A percentile compares a stretch with the other conserved stretches of the same genome.
Evolutionary conservation across 768 basidiomycete genomes (phyloP).

Genomic region (Tephrocybe sp.): DNA sequence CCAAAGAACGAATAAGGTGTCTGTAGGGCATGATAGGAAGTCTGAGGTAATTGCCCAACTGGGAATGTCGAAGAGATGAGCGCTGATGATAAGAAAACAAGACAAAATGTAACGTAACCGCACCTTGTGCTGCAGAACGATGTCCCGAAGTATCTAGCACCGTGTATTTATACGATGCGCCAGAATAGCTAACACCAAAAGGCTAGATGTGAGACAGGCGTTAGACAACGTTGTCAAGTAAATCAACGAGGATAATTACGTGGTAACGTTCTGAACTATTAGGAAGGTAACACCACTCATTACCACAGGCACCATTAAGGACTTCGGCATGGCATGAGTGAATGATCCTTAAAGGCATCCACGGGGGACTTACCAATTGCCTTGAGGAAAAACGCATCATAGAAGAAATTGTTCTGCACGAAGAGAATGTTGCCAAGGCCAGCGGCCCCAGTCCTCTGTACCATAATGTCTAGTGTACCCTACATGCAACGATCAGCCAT

Average conservation of each 20-base stretch:
- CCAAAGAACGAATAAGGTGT: slow-evolving; percentile 97
- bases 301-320: slow-evolving; percentile 89
- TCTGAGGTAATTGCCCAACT: slow-evolving; percentile 94
- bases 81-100: background rate
- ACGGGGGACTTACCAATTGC: slow-evolving; percentile 71
- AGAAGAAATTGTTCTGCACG: slow-evolving; percentile 96
- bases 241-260: slow-evolving; percentile 38
- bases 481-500: slow-evolving; percentile 27
- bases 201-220: slow-evolving; percentile 52
- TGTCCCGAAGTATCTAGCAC: slow-evolving; percentile 88
- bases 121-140: slow-evolving; percentile 89
- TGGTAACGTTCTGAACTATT: slow-evolving; percentile 69
- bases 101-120: slow-evolving; percentile 4
- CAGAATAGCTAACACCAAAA: slow-evolving; percentile 91
- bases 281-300: slow-evolving; percentile 68
- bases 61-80: slow-evolving; percentile 8
- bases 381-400: slow-evolving; percentile 98
- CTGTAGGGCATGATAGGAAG: slow-evolving; percentile 86
- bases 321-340: slow-evolving; percentile 44
- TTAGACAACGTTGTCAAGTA: slow-evolving; percentile 1
- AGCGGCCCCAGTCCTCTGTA: slow-evolving; percentile 77
- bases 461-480: slow-evolving; percentile 89
- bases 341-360: background rate
- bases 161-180: slow-evolving; percentile 96
- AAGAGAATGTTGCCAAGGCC: slow-evolving; percentile 67